These are phyloP conservation scores for Dissophora ornata DNA, from an alignment of 192 early-diverging fungal species.

Conservation along the genomic window DNA sequence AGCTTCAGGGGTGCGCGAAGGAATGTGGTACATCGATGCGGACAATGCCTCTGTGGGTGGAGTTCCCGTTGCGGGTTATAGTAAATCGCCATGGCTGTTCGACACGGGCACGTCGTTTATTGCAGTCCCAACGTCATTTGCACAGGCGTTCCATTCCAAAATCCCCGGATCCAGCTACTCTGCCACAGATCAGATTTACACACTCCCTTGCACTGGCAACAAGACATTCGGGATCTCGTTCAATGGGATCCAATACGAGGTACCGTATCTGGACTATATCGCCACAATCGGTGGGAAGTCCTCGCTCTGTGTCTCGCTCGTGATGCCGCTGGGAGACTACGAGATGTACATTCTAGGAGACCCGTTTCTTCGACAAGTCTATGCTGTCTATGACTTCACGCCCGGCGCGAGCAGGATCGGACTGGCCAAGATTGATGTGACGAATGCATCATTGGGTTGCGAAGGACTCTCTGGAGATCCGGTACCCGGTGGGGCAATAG, in stretches of 20 bases:
- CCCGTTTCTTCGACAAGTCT: conserved; percentile 48
- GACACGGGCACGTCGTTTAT: conserved; percentile 54
- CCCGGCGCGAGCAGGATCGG: conserved; percentile 40
- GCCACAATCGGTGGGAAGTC: conserved; percentile 3
- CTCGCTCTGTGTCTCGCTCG: conserved; percentile 28
- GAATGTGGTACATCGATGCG: conserved; percentile 46
- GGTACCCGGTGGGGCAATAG: conserved; percentile 24
- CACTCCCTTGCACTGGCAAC: conserved; percentile 37
- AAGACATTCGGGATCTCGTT: conserved; percentile 40
- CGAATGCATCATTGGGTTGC: conserved; percentile 10
- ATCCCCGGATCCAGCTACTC: conserved; percentile 38
- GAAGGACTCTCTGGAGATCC: conserved; percentile 45
- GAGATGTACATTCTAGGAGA: conserved; percentile 52
- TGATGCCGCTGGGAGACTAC: conserved; percentile 44
- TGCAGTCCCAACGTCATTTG: conserved; percentile 40
- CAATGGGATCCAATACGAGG: conserved; percentile 33
- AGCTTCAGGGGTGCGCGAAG: conserved; percentile 4
- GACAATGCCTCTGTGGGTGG: conserved; percentile 19
- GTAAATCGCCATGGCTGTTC: conserved; percentile 44
- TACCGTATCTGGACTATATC: conserved; percentile 43
- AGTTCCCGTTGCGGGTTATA: conserved; percentile 25
- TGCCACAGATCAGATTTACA: conserved; percentile 11
- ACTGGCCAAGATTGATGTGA: conserved; percentile 27
- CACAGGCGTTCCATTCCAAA: conserved; percentile 35
- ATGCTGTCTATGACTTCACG: conserved; percentile 48